Evolutionary conservation across 345 rosid species (phyloP).

Genomic region (Eucalyptus fibrosa): DNA sequence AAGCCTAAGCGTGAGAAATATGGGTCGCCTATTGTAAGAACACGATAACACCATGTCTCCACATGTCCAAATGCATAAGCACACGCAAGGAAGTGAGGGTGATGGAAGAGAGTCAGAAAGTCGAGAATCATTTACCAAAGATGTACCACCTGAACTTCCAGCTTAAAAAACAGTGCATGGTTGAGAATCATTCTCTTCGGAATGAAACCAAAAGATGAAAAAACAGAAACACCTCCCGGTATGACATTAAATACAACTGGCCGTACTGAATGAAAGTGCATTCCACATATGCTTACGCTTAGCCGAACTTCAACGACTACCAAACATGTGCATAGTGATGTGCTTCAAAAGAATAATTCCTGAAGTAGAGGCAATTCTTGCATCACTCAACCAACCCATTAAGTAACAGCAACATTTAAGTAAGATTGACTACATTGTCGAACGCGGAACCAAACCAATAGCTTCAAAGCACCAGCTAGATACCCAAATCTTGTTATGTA

Average conservation of each 20-base stretch:
- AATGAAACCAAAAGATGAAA: too few species aligned
- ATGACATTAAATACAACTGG: neutral
- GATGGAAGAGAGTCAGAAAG: neutral
- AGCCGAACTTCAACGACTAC: neutral
- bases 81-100: neutral
- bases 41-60: neutral
- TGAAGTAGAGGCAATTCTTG: neutral
- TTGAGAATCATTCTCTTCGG: neutral
- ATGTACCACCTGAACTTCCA: neutral
- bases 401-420: neutral
- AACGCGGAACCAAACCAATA: neutral
- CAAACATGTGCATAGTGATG: neutral
- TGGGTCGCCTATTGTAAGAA: neutral
- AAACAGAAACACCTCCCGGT: neutral
- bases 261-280: neutral
- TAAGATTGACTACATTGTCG: neutral
- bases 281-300: neutral
- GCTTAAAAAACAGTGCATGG: neutral
- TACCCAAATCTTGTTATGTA: neutral
- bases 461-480: neutral
- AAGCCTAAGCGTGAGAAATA: neutral
- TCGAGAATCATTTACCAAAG: neutral
- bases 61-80: neutral
- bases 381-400: neutral
- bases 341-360: neutral